phyloP scores from a whole-genome alignment of 2,329 filamentous ascomycete species.

The Hypoxylon sp. region DNA sequence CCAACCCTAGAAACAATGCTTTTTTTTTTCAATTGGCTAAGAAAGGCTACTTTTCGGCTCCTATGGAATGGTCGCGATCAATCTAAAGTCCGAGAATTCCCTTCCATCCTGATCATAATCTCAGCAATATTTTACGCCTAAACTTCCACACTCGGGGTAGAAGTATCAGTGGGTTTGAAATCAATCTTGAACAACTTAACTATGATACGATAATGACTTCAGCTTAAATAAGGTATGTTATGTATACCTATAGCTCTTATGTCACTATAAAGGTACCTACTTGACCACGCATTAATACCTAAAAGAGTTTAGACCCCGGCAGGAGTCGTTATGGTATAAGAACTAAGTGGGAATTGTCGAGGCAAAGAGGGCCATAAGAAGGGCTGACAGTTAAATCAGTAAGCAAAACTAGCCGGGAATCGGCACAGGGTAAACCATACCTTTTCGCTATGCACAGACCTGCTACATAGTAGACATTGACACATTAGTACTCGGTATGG shows the following conservation, averaged over 20 bases:
- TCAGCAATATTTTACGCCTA: not conserved
- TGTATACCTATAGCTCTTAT: conserved; percentile 27
- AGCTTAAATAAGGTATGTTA: conserved; percentile 33
- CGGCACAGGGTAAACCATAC: conserved; percentile 17
- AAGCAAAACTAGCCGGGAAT: conserved; percentile 24
- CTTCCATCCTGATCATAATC: not conserved
- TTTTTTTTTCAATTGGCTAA: not conserved
- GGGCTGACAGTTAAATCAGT: conserved; percentile 26
- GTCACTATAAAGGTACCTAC: conserved; percentile 20
- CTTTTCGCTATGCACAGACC: conserved; percentile 6
- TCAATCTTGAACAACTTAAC: not conserved
- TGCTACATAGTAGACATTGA: conserved; percentile 6
- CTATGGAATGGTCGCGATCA: conserved; percentile 11
- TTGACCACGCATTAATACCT: conserved; percentile 16
- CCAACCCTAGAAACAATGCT: not conserved
- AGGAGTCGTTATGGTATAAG: conserved; percentile 8
- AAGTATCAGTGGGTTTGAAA: conserved; percentile 18
- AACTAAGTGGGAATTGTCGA: conserved; percentile 35
- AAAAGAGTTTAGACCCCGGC: conserved; percentile 29
- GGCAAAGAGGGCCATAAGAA: conserved; percentile 18
- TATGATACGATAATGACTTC: conserved; percentile 30
- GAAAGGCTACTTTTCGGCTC: not conserved
- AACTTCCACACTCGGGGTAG: conserved; percentile 3
- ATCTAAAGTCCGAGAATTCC: not conserved
- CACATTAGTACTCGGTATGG: conserved; percentile 19